A percentile compares a stretch with the other conserved stretches of the same genome.
Conservation (phyloP, 371 early-diverging fungal genomes). For the Zychaea mexicana region DNA sequence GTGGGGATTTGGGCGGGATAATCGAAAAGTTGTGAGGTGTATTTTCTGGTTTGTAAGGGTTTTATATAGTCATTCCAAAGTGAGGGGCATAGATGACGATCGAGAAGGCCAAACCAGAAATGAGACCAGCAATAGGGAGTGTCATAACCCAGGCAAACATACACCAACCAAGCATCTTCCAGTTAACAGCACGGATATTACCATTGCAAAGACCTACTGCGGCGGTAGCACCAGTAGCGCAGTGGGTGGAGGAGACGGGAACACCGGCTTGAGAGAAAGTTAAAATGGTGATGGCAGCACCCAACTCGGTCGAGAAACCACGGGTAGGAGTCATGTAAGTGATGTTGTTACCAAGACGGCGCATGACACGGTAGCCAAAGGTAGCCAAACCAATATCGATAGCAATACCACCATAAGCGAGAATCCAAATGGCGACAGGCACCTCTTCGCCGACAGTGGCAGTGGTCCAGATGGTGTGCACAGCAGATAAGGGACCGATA, state of each 20-base stretch:
- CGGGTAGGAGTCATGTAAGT: conserved; percentile 85
- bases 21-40: no score
- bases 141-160: conserved; percentile 83
- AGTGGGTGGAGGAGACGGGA: conserved; percentile 90
- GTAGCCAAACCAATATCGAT: conserved; percentile 82
- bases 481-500: conserved; percentile 73
- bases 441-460: conserved; percentile 60
- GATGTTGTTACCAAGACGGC: conserved; percentile 82
- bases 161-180: conserved; percentile 75
- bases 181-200: conserved; percentile 72
- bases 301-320: conserved; percentile 85
- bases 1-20: no score
- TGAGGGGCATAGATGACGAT: conserved; percentile 61
- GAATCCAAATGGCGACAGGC: conserved; percentile 74
- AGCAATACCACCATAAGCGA: conserved; percentile 78
- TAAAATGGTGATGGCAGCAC: conserved; percentile 83
- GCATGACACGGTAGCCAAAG: conserved; percentile 75
- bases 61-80: conserved; percentile 7
- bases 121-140: conserved; percentile 73
- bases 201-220: conserved; percentile 84
- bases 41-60: no score
- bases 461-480: conserved; percentile 73
- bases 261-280: conserved; percentile 82
- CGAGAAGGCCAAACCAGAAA: conserved; percentile 72
- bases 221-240: conserved; percentile 85